These are phyloP conservation scores for Pisolithus thermaeus DNA, from an alignment of 1,284 basidiomycete genomes.

Conservation along the genomic window DNA sequence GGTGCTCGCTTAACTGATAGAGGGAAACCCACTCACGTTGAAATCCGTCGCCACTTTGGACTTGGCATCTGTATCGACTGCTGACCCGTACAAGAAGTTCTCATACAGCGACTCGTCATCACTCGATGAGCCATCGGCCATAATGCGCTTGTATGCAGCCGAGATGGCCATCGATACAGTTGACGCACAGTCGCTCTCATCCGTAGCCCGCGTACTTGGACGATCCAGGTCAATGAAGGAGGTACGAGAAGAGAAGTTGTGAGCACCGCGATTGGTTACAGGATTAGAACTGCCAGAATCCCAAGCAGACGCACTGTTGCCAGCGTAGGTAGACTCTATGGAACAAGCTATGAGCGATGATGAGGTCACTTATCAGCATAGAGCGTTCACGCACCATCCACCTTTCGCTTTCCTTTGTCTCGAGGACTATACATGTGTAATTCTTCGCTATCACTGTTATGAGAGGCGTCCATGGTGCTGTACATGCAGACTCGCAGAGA, in stretches of 20 bases:
- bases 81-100: not conserved
- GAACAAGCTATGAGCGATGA: not conserved
- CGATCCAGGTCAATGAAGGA: not conserved
- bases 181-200: not conserved
- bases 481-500: too few relatives aligned
- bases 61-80: not conserved
- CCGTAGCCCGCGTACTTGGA: not conserved
- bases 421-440: not conserved
- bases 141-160: not conserved
- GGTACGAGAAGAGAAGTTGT: not conserved
- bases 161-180: not conserved
- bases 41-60: not conserved
- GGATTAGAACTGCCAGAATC: not conserved
- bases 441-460: not conserved
- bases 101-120: not conserved
- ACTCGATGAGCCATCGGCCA: not conserved
- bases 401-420: slow-evolving; percentile 1
- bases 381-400: not conserved
- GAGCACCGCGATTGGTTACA: not conserved
- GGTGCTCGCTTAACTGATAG: not conserved
- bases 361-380: not conserved
- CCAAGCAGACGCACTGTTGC: not conserved
- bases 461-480: not conserved
- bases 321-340: not conserved
- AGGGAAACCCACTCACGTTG: not conserved